These are phyloP conservation scores for Mortierella sp. DNA, from an alignment of 371 early-diverging fungal species.

Conservation along the genomic window DNA sequence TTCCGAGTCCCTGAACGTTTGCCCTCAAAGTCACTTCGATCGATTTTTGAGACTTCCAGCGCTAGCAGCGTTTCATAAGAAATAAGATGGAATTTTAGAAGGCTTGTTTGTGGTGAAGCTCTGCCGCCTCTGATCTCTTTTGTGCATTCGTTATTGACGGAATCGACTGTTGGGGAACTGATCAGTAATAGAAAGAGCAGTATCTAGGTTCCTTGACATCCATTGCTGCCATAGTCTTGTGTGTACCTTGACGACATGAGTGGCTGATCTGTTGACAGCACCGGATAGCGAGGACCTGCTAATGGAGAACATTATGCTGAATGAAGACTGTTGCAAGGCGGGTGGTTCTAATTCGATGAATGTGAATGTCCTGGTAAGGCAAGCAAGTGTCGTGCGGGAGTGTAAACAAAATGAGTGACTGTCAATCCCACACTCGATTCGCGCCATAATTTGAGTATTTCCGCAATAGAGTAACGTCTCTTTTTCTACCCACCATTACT, in stretches of 20 bases:
- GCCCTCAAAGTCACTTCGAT: conserved; percentile 51
- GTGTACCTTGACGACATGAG: conserved; percentile 51
- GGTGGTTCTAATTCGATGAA: background rate
- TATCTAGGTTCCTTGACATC: background rate
- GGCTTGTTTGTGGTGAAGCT: background rate
- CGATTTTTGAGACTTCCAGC: conserved; percentile 53
- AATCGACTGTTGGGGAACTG: background rate
- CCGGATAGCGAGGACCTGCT: conserved; percentile 41
- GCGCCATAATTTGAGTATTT: background rate
- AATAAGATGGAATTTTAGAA: background rate
- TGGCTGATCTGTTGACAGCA: conserved; percentile 28
- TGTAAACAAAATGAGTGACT: conserved; percentile 5
- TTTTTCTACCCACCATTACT: background rate
- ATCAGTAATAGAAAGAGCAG: background rate
- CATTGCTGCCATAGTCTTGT: background rate
- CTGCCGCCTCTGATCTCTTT: background rate
- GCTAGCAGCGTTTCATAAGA: conserved; percentile 16
- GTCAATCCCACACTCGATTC: background rate
- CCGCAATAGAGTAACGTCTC: background rate
- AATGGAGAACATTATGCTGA: conserved; percentile 40
- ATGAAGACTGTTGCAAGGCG: background rate
- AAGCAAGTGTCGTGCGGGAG: background rate
- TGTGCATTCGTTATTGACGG: background rate
- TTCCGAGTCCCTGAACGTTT: conserved; percentile 52
- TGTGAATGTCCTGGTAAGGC: background rate